A percentile compares a stretch with the other conserved stretches of the same genome.
These are phyloP conservation scores for Helicostylum pulchrum DNA, from an alignment of 192 early-diverging fungal species.

Conservation along the genomic window DNA sequence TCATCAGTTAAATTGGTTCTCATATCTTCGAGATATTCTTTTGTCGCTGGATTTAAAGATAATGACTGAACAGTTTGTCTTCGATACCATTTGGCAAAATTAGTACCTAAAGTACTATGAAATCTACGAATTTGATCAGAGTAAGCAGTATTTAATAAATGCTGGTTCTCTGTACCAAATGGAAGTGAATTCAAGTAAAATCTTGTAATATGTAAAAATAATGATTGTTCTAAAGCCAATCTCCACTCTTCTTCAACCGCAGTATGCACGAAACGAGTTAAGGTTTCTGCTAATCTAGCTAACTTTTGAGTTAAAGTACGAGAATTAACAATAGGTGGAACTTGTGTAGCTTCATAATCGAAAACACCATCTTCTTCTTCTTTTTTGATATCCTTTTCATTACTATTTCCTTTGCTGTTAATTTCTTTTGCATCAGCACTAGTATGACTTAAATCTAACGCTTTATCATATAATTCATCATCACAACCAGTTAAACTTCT, in stretches of 20 bases:
- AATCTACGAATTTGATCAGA: slow-evolving; percentile 37
- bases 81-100: slow-evolving; percentile 40
- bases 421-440: background rate
- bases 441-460: slow-evolving; percentile 8
- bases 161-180: slow-evolving; percentile 37
- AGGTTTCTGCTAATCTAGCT: slow-evolving; percentile 16
- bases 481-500: slow-evolving; percentile 21
- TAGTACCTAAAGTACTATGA: slow-evolving; percentile 30
- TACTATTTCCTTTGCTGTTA: background rate
- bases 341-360: background rate
- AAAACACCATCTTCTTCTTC: background rate
- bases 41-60: slow-evolving; percentile 35
- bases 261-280: slow-evolving; percentile 17
- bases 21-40: slow-evolving; percentile 33
- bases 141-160: slow-evolving; percentile 37
- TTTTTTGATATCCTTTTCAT: background rate
- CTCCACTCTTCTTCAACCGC: slow-evolving; percentile 4
- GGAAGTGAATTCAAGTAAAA: slow-evolving; percentile 31
- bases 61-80: slow-evolving; percentile 38
- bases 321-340: slow-evolving; percentile 8
- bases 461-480: slow-evolving; percentile 15
- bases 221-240: slow-evolving; percentile 20
- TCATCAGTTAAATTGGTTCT: slow-evolving; percentile 14
- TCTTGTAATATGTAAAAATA: slow-evolving; percentile 22
- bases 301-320: slow-evolving; percentile 19